Evolutionary conservation across 805 yeast genomes (phyloP), one percentile per base, ranked within the genome.

Genomic region (Scheffersomyces stipitis): DNA sequence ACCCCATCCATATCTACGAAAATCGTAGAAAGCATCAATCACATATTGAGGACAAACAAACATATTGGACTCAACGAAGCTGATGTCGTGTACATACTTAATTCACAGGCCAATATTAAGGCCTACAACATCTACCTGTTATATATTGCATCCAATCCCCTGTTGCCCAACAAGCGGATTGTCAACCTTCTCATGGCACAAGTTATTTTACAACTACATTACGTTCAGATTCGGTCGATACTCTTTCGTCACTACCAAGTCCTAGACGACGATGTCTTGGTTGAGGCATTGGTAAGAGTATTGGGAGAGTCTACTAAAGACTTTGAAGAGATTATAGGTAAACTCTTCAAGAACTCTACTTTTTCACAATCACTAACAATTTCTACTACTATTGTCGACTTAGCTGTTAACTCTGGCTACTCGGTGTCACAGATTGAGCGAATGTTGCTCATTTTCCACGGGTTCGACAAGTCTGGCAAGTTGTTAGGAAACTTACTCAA

Each of bases 131-230:
- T 40, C 6, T 45, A 42, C 34, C 43, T 31, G 37, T 24, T 28
- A 9, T 38, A 45, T 20, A 7, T 10, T 20, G 24, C 36, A 26
- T 30, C 13, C 7, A 36, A 33, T 3, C n/a, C n/a, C n/a, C n/a
- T n/a, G n/a, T n/a, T n/a, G n/a, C 45, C 40, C 24, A 42, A 42
- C 34, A 36, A 37, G 24, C 33, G 34, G 18, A 31, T 45, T 8
- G 31, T 45, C 20, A 42, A 40, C 36, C 31, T 28, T 8, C 27
- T 45, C 16, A 26, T 30, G 38, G 27, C 15, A 13, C 36, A 33
- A n/a, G 37, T 40, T 12, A 22, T 31, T 8, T 18, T n/a, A 4
- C 12, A 23, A 1, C 37, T 28, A 3, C 13, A 34, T 16, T 8
- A 23, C 8, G 27, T 9, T 3, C 39, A 40, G 15, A 18, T 36